These are phyloP conservation scores for Eimeria falciformis DNA, from an alignment of 169 alveolate genomes.

Conservation along the genomic window DNA sequence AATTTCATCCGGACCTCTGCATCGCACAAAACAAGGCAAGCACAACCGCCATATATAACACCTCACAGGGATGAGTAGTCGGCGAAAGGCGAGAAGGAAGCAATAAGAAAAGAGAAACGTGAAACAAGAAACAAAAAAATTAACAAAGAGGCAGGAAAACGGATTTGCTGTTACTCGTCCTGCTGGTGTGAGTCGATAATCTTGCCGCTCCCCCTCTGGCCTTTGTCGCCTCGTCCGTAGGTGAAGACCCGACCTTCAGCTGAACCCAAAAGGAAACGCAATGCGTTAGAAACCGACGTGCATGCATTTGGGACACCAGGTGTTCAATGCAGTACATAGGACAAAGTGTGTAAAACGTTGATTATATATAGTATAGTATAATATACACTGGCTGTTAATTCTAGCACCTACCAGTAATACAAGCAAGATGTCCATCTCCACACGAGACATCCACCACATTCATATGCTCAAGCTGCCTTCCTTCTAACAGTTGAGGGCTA, in stretches of 20 bases:
- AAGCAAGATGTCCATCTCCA: conserved; percentile 40
- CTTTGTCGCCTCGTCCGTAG: conserved; percentile 45
- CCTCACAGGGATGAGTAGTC: too few relatives aligned
- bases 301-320: too few relatives aligned
- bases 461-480: conserved; percentile 28
- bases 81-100: neutral
- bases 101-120: neutral
- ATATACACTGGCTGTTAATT: too few relatives aligned
- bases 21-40: neutral
- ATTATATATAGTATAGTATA: too few relatives aligned
- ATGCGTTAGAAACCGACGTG: too few relatives aligned
- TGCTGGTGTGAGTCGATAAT: neutral
- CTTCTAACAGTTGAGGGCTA: conserved; percentile 64
- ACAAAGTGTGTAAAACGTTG: too few relatives aligned
- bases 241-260: conserved; percentile 50
- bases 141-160: too few relatives aligned
- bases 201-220: conserved; percentile 58
- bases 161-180: neutral
- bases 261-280: neutral
- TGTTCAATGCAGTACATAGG: too few relatives aligned
- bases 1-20: conserved; percentile 47
- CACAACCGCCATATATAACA: neutral
- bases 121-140: too few relatives aligned
- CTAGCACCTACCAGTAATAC: conserved; percentile 26
- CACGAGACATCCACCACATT: conserved; percentile 31